phyloP scores from a whole-genome alignment of 331 rosid species.

The Malus hybrid region DNA sequence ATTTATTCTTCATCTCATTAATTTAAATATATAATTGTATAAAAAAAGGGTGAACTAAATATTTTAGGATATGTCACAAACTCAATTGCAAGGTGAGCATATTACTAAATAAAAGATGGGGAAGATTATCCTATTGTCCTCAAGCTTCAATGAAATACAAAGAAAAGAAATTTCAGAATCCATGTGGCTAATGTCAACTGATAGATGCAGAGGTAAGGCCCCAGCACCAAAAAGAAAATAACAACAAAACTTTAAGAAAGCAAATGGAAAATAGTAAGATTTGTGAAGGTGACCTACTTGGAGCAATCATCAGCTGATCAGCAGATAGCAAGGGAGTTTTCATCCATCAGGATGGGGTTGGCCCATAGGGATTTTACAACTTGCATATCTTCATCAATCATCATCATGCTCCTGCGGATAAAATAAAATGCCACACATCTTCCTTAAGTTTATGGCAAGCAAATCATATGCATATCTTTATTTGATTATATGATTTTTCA shows the following conservation, averaged over 20 bases:
- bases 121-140: too few species aligned
- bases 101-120: too few species aligned
- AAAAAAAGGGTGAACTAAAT: too few species aligned
- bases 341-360: background rate
- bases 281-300: background rate
- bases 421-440: background rate
- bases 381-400: conserved; percentile 6
- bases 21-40: too few species aligned
- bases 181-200: background rate
- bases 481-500: background rate
- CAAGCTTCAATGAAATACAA: background rate
- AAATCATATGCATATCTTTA: background rate
- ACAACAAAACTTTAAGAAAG: background rate
- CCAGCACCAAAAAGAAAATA: background rate
- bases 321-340: background rate
- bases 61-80: too few species aligned
- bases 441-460: conserved; percentile 1
- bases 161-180: background rate
- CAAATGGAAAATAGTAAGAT: background rate
- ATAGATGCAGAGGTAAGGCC: background rate
- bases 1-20: too few species aligned
- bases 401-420: background rate
- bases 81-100: too few species aligned
- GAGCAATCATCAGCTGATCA: background rate
- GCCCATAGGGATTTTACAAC: background rate